Evolutionary conservation across 306 rosid genomes (phyloP).

Genomic region (Inga oerstediana): DNA sequence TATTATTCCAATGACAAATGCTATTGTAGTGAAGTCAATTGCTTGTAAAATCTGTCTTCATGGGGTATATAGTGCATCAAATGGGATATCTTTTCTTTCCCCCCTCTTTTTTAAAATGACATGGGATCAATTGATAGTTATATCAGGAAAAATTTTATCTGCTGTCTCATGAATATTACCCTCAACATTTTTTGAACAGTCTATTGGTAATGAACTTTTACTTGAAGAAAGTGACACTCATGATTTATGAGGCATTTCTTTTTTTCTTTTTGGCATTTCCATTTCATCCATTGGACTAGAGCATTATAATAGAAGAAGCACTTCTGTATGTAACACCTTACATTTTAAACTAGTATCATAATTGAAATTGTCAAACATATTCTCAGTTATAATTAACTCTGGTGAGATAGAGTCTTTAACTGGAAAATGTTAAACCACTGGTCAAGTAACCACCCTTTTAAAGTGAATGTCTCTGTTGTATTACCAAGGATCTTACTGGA

Average conservation of each 20-base stretch:
- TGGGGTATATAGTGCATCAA: not conserved
- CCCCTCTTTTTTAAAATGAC: not conserved
- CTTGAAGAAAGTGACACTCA: not conserved
- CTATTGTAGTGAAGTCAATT: not conserved
- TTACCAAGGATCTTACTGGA: conserved; percentile 1
- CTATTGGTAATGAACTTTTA: not conserved
- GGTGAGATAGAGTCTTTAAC: not conserved
- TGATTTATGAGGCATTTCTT: not conserved
- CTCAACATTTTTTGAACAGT: not conserved
- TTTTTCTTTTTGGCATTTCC: no score
- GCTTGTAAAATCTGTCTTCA: not conserved
- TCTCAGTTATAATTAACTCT: not conserved
- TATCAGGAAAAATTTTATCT: not conserved
- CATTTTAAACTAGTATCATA: not conserved
- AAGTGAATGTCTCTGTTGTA: not conserved
- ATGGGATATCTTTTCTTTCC: not conserved
- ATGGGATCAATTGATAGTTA: not conserved
- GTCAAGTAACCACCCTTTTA: not conserved
- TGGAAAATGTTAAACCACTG: not conserved
- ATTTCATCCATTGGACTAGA: not conserved
- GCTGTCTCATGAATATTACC: not conserved
- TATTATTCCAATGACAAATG: not conserved
- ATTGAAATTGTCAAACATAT: not conserved
- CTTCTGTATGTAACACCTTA: not conserved
- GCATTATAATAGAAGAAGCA: not conserved